Evolutionary conservation across 441 rosid genomes (phyloP).

Genomic region (Oxalis stricta): DNA sequence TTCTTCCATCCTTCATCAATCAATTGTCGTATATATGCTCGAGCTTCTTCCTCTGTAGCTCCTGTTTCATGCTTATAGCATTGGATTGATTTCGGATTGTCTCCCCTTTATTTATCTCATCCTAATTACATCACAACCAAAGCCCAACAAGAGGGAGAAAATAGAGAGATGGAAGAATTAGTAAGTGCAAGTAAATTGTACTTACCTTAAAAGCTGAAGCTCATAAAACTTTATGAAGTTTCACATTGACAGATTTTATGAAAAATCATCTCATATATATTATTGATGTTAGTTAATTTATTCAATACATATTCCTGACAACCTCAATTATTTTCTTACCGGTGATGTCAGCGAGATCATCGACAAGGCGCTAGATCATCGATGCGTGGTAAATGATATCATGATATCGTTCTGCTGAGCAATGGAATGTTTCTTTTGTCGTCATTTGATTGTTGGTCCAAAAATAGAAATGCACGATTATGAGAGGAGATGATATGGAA

Average conservation of each 20-base stretch:
- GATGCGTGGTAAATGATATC: conserved; percentile 12
- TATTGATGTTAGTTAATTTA: no score
- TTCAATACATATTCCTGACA: not conserved
- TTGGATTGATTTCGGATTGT: conserved; percentile 19
- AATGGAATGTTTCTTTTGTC: conserved; percentile 3
- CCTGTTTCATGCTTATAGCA: conserved; percentile 20
- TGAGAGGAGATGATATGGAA: conserved; percentile 12
- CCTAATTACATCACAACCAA: not conserved
- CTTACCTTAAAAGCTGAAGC: no score
- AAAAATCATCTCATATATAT: no score
- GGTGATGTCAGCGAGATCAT: conserved; percentile 34
- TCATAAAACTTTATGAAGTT: no score
- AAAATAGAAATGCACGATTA: conserved; percentile 14
- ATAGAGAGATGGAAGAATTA: no score
- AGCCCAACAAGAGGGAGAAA: not conserved
- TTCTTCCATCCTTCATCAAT: conserved; percentile 20
- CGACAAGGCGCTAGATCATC: conserved; percentile 13
- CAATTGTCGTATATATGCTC: conserved; percentile 4
- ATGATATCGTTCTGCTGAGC: conserved; percentile 8
- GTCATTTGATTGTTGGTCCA: conserved; percentile 1
- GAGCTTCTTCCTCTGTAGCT: conserved; percentile 11
- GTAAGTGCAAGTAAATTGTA: not conserved
- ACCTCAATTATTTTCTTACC: conserved; percentile 10
- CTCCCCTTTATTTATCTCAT: conserved; percentile 20
- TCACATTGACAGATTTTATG: no score